Evolutionary conservation across 768 basidiomycete genomes (phyloP).

Genomic region (Austroboletus festivus): DNA sequence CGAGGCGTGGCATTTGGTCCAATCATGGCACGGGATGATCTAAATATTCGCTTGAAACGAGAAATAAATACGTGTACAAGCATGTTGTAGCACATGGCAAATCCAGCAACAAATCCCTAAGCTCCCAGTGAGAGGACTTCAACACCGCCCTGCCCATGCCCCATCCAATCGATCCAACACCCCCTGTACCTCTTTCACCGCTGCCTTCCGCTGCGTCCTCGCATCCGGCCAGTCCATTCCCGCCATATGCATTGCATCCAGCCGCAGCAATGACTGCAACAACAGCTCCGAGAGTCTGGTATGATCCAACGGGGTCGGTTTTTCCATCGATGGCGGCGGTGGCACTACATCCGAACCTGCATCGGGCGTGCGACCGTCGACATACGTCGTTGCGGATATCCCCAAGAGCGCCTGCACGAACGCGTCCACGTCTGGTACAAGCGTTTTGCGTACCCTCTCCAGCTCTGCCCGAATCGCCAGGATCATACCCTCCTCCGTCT

Average conservation of each 20-base stretch:
- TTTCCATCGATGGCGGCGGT: no score
- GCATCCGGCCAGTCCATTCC: slow-evolving; percentile 77
- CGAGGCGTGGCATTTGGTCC: no score
- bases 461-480: slow-evolving; percentile 38
- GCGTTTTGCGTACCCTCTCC: slow-evolving; percentile 46
- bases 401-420: slow-evolving; percentile 53
- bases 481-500: slow-evolving; percentile 40
- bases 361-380: no score
- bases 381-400: no score
- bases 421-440: slow-evolving; percentile 54
- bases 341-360: no score
- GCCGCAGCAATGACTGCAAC: slow-evolving; percentile 79
- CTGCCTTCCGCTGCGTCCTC: slow-evolving; percentile 76
- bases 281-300: slow-evolving; percentile 74
- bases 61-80: no score
- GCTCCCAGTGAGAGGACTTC: no score
- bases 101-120: no score
- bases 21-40: no score
- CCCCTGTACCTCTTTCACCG: slow-evolving; percentile 81
- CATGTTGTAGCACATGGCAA: no score
- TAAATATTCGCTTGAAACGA: no score
- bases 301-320: slow-evolving; percentile 36
- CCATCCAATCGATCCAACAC: slow-evolving; percentile 78
- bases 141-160: slow-evolving; percentile 46
- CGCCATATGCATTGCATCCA: slow-evolving; percentile 72